These are phyloP conservation scores for Heritiera littoralis DNA, from an alignment of 345 rosid species.

Conservation along the genomic window DNA sequence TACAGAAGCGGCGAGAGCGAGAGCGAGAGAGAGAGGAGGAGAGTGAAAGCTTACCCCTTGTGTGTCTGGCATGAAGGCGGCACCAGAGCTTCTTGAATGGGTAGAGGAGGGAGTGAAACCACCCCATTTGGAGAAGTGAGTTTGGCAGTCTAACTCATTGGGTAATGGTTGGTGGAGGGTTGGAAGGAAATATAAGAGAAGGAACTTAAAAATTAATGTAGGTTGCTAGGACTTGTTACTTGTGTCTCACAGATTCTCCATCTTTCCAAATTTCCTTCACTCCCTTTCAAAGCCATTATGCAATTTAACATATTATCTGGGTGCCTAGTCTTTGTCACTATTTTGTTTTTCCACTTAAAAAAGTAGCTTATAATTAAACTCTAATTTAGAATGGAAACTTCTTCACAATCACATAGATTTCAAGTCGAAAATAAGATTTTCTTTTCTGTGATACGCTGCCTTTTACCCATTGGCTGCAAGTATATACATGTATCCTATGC, in stretches of 20 bases:
- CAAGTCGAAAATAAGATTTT: too few relatives aligned
- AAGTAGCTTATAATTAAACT: neutral
- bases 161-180: slow-evolving; percentile 18
- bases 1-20: neutral
- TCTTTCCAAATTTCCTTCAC: neutral
- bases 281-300: neutral
- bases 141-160: neutral
- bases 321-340: slow-evolving; percentile 1
- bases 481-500: too few relatives aligned
- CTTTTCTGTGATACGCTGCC: too few relatives aligned
- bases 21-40: slow-evolving; percentile 40
- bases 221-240: slow-evolving; percentile 22
- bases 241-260: neutral
- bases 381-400: neutral
- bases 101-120: slow-evolving; percentile 89
- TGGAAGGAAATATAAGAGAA: slow-evolving; percentile 29
- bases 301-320: slow-evolving; percentile 6
- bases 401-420: too few relatives aligned
- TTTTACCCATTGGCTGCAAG: too few relatives aligned
- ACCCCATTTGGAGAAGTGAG: slow-evolving; percentile 53
- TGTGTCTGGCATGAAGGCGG: slow-evolving; percentile 60
- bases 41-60: slow-evolving; percentile 48
- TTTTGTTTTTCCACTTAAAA: neutral
- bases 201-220: neutral
- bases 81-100: slow-evolving; percentile 92